phyloP scores from a whole-genome alignment of 2,329 filamentous ascomycete species.

The Pyrenophora seminiperda region DNA sequence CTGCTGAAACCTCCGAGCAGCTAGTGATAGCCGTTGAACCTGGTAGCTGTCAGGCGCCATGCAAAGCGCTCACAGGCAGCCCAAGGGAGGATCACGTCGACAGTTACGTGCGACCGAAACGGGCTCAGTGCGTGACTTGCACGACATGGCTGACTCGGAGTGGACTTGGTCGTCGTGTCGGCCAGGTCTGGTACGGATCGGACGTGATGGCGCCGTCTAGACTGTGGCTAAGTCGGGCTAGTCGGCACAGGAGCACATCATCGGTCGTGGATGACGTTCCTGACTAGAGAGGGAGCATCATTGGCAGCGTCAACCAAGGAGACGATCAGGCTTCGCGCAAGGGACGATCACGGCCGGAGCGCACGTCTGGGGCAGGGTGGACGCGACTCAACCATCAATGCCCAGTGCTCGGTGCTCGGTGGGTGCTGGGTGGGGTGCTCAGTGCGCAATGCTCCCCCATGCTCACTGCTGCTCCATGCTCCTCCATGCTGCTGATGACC shows the following conservation, averaged over 20 bases:
- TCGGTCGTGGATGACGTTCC: slow-evolving; percentile 18
- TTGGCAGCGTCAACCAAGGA: not conserved
- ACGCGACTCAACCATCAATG: too few relatives aligned
- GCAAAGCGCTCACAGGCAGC: slow-evolving; percentile 1
- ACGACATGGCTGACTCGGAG: slow-evolving; percentile 12
- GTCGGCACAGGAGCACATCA: slow-evolving; percentile 7
- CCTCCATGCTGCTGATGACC: too few relatives aligned
- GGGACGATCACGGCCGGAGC: slow-evolving; percentile 8
- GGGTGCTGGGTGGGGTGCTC: too few relatives aligned
- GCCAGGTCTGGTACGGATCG: slow-evolving; percentile 15
- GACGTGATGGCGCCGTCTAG: slow-evolving; percentile 6
- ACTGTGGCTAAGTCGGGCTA: not conserved
- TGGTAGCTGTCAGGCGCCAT: slow-evolving; percentile 12
- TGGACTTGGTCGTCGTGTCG: too few relatives aligned
- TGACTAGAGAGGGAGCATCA: slow-evolving; percentile 11
- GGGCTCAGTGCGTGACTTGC: slow-evolving; percentile 3
- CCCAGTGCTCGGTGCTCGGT: too few relatives aligned
- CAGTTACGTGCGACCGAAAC: slow-evolving; percentile 4
- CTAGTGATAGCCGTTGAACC: slow-evolving; percentile 7
- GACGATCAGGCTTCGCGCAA: slow-evolving; percentile 1
- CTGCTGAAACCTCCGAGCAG: not conserved
- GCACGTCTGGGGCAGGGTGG: slow-evolving; percentile 15
- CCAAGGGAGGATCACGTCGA: slow-evolving; percentile 2
- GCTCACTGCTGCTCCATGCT: too few relatives aligned
- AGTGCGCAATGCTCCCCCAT: too few relatives aligned